These are phyloP conservation scores for Solanum chacoense DNA, from an alignment of 305 asterid genomes.

Conservation along the genomic window DNA sequence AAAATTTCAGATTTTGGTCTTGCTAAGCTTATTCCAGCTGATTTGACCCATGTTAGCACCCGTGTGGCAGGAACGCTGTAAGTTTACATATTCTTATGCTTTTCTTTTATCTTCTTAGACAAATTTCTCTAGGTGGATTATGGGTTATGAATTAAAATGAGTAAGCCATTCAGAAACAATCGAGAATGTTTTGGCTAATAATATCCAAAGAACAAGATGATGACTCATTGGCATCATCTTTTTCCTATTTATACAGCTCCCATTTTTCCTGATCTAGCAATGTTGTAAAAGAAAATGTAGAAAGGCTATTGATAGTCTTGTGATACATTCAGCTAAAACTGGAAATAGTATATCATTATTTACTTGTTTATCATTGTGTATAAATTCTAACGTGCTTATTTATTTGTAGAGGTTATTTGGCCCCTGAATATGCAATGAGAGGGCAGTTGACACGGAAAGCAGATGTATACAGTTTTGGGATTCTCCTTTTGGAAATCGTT, in stretches of 20 bases:
- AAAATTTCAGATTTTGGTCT: slow-evolving; percentile 89
- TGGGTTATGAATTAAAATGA: not conserved
- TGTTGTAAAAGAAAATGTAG: not conserved
- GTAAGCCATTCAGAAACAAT: not conserved
- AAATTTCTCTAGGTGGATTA: not conserved
- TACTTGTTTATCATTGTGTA: not conserved
- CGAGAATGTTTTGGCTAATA: not conserved
- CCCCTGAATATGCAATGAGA: slow-evolving; percentile 80
- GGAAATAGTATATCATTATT: not conserved
- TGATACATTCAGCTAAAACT: not conserved
- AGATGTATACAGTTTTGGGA: slow-evolving; percentile 79
- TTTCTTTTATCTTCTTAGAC: not conserved
- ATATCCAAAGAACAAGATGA: not conserved
- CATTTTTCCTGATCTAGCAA: not conserved
- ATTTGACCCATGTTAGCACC: slow-evolving; percentile 72
- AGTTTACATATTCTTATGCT: slow-evolving; percentile 18
- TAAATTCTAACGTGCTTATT: not conserved
- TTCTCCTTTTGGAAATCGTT: slow-evolving; percentile 71
- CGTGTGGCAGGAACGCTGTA: slow-evolving; percentile 87
- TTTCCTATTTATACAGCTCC: not conserved
- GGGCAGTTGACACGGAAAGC: slow-evolving; percentile 86
- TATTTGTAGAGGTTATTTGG: slow-evolving; percentile 71
- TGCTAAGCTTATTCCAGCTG: slow-evolving; percentile 67
- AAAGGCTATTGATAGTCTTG: not conserved
- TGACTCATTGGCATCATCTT: not conserved